Conservation (phyloP, 1,284 basidiomycete genomes). For the Cutaneotrichosporon sp. region DNA sequence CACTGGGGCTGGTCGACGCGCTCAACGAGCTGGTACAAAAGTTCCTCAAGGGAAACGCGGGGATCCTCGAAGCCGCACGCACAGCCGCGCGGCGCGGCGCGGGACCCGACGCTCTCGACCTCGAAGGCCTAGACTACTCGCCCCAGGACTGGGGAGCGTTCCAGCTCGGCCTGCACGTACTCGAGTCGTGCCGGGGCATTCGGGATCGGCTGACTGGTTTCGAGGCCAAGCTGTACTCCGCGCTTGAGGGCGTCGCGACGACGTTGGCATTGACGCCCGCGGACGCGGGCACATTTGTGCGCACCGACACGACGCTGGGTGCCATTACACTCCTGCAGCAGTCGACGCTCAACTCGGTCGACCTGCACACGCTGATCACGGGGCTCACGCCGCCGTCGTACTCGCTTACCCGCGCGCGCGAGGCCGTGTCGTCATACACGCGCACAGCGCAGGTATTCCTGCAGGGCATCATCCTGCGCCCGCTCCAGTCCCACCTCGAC, state of each 20-base stretch:
- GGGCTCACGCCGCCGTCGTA: conserved; percentile 18
- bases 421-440: conserved; percentile 63
- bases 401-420: conserved; percentile 58
- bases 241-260: conserved; percentile 58
- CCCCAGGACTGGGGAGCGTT: conserved; percentile 79
- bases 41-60: conserved; percentile 63
- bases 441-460: conserved; percentile 68
- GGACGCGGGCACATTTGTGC: conserved; percentile 51
- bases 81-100: conserved; percentile 6
- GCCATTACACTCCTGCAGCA: conserved; percentile 68
- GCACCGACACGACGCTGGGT: conserved; percentile 62
- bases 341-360: conserved; percentile 71
- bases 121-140: conserved; percentile 62
- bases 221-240: conserved; percentile 61
- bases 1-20: conserved; percentile 63
- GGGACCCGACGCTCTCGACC: conserved; percentile 33
- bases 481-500: conserved; percentile 69
- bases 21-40: conserved; percentile 63
- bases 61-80: conserved; percentile 18
- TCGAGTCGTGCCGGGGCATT: conserved; percentile 67
- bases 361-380: conserved; percentile 61
- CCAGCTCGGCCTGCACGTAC: conserved; percentile 71
- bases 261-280: conserved; percentile 56
- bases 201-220: conserved; percentile 62
- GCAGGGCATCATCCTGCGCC: conserved; percentile 75